Evolutionary conservation across 306 rosid species (phyloP).

Genomic region (Aeschynomene evenia): DNA sequence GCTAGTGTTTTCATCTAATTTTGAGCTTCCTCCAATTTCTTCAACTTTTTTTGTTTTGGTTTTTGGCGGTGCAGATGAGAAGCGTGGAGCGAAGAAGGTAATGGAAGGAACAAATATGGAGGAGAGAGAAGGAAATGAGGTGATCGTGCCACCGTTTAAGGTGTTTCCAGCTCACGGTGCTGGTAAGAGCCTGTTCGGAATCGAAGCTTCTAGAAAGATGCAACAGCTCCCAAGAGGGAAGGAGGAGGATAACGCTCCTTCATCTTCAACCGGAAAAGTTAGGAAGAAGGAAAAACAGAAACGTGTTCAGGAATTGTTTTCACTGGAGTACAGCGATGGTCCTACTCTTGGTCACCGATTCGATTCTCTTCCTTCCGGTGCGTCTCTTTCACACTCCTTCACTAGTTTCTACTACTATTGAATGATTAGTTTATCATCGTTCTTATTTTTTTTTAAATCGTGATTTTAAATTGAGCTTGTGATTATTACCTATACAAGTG

Average conservation of each 20-base stretch:
- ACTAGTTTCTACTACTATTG: conserved; percentile 25
- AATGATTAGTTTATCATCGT: neutral
- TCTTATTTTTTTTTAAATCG: neutral
- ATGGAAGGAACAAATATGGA: conserved; percentile 48
- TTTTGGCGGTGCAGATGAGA: conserved; percentile 56
- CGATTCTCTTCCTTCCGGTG: conserved; percentile 57
- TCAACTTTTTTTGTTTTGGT: neutral
- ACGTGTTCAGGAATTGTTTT: conserved; percentile 42
- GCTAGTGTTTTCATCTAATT: neutral
- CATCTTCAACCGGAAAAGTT: conserved; percentile 24
- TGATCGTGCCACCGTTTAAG: conserved; percentile 9
- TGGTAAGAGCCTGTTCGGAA: conserved; percentile 35
- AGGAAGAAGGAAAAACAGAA: conserved; percentile 34
- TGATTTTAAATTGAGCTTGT: neutral
- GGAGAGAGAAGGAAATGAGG: conserved; percentile 42
- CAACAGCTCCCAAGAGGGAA: neutral
- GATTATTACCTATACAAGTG: neutral
- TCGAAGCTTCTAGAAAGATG: conserved; percentile 24
- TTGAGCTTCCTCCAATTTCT: neutral
- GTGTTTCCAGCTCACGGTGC: neutral
- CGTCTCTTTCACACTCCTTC: conserved; percentile 4
- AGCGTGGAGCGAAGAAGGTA: conserved; percentile 40
- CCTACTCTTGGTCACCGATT: conserved; percentile 66
- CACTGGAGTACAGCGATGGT: conserved; percentile 55
- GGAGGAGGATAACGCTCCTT: conserved; percentile 17